Evolutionary conservation across 352 stramenopile species (phyloP).

Genomic region (Phytophthora meadii): DNA sequence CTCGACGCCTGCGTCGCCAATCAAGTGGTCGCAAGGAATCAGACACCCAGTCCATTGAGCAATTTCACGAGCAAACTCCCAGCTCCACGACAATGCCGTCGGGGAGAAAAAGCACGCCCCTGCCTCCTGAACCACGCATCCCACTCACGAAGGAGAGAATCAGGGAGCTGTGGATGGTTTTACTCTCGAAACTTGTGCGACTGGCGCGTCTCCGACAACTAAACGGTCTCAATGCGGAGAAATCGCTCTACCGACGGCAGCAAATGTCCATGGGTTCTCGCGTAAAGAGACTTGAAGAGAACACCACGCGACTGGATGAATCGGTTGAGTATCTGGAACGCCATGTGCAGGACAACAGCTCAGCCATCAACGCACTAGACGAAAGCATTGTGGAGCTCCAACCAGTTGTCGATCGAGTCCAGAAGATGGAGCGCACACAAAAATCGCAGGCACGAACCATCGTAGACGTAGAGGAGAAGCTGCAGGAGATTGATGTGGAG

Average conservation of each 20-base stretch:
- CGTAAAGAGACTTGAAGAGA: conserved; percentile 68
- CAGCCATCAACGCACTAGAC: conserved; percentile 46
- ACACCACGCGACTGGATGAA: conserved; percentile 52
- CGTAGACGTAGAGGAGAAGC: conserved; percentile 63
- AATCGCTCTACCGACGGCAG: conserved; percentile 60
- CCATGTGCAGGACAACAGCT: conserved; percentile 45
- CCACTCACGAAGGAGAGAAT: conserved; percentile 51
- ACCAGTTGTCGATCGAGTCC: conserved; percentile 44
- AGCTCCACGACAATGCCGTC: conserved; percentile 1
- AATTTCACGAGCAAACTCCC: not conserved
- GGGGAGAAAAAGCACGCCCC: conserved; percentile 4
- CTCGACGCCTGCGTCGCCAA: conserved; percentile 43
- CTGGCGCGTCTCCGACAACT: conserved; percentile 62
- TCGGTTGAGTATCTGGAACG: conserved; percentile 56
- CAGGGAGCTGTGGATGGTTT: conserved; percentile 48
- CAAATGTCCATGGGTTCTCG: conserved; percentile 73
- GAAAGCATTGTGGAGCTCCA: conserved; percentile 48
- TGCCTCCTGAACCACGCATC: conserved; percentile 13
- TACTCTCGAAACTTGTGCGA: conserved; percentile 64
- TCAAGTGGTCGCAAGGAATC: conserved; percentile 35
- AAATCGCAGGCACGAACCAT: conserved; percentile 51
- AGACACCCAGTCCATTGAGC: conserved; percentile 11
- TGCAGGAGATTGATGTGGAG: conserved; percentile 62
- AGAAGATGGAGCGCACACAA: conserved; percentile 51
- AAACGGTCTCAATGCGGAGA: conserved; percentile 56